Percentiles rank a stretch among this genome's conserved stretches.
Conservation (phyloP, 2,329 filamentous ascomycete species). For the Diaporthe ampelina region DNA sequence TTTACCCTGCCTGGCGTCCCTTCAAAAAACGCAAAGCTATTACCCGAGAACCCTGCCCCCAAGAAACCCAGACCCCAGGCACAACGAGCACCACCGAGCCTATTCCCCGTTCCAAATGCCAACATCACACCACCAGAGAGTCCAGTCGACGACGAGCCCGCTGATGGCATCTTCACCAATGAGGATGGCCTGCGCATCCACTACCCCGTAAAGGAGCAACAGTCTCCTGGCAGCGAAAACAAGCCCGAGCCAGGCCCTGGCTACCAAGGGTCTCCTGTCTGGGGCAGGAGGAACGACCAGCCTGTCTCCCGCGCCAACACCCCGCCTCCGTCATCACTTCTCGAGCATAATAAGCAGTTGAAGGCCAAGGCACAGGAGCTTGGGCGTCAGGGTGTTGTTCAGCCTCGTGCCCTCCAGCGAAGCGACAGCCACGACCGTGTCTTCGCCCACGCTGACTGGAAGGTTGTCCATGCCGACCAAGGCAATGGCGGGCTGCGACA, state of each 20-base stretch:
- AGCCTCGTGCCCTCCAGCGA: slow-evolving; percentile 65
- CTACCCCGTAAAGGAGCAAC: slow-evolving; percentile 58
- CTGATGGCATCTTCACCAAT: slow-evolving; percentile 67
- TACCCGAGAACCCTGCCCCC: slow-evolving; percentile 49
- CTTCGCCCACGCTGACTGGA: slow-evolving; percentile 86
- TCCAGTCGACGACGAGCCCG: slow-evolving; percentile 60
- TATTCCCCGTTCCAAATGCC: slow-evolving; percentile 61
- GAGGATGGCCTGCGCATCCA: slow-evolving; percentile 71
- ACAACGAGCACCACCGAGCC: slow-evolving; percentile 61
- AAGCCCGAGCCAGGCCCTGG: slow-evolving; percentile 75
- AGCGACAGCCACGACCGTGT: slow-evolving; percentile 77
- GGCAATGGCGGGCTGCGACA: slow-evolving; percentile 94
- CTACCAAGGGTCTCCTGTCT: slow-evolving; percentile 81
- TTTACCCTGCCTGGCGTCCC: slow-evolving; percentile 78
- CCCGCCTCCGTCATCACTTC: slow-evolving; percentile 81
- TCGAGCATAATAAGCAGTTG: slow-evolving; percentile 73
- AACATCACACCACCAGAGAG: slow-evolving; percentile 70
- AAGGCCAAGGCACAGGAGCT: slow-evolving; percentile 69
- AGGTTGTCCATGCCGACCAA: slow-evolving; percentile 86
- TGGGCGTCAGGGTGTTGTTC: slow-evolving; percentile 69
- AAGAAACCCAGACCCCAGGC: slow-evolving; percentile 45
- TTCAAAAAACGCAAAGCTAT: slow-evolving; percentile 48
- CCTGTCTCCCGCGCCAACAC: slow-evolving; percentile 81
- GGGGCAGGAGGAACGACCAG: slow-evolving; percentile 83
- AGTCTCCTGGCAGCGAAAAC: slow-evolving; percentile 60